Conservation (phyloP, 2,329 filamentous ascomycete species). For the Thielaviopsis ethacetica region DNA sequence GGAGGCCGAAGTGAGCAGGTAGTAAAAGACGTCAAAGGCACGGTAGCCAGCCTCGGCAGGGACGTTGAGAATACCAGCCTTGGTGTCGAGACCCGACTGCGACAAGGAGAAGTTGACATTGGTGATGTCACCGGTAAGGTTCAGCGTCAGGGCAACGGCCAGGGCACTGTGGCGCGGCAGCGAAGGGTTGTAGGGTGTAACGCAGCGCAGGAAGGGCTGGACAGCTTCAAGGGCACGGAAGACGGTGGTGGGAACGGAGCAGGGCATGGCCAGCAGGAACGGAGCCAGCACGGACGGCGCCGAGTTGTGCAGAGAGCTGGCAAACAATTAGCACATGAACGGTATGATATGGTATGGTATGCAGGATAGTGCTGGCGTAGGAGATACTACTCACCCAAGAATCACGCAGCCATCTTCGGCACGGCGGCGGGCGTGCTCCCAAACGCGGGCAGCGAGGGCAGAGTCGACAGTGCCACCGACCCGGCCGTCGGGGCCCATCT, state of each 20-base stretch:
- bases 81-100: slow-evolving; percentile 73
- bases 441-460: slow-evolving; percentile 63
- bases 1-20: slow-evolving; percentile 80
- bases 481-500: slow-evolving; percentile 50
- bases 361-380: not conserved
- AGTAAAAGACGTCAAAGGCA: slow-evolving; percentile 97
- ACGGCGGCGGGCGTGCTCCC: slow-evolving; percentile 89
- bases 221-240: slow-evolving; percentile 69
- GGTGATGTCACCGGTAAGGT: slow-evolving; percentile 62
- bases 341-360: not conserved
- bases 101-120: slow-evolving; percentile 64
- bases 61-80: slow-evolving; percentile 62
- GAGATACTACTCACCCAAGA: slow-evolving; percentile 48
- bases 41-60: slow-evolving; percentile 67
- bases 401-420: slow-evolving; percentile 92
- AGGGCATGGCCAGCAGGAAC: slow-evolving; percentile 65
- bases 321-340: not conserved
- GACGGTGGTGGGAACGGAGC: slow-evolving; percentile 58
- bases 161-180: slow-evolving; percentile 65
- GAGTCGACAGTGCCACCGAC: slow-evolving; percentile 66
- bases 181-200: slow-evolving; percentile 81
- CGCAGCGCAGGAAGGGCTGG: slow-evolving; percentile 71
- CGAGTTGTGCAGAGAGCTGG: slow-evolving; percentile 73
- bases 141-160: slow-evolving; percentile 66
- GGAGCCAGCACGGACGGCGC: slow-evolving; percentile 70